Evolutionary conservation across 768 basidiomycete genomes (phyloP), one percentile per base, ranked within the genome.

Genomic region (Pleurotus citrinopileatus): DNA sequence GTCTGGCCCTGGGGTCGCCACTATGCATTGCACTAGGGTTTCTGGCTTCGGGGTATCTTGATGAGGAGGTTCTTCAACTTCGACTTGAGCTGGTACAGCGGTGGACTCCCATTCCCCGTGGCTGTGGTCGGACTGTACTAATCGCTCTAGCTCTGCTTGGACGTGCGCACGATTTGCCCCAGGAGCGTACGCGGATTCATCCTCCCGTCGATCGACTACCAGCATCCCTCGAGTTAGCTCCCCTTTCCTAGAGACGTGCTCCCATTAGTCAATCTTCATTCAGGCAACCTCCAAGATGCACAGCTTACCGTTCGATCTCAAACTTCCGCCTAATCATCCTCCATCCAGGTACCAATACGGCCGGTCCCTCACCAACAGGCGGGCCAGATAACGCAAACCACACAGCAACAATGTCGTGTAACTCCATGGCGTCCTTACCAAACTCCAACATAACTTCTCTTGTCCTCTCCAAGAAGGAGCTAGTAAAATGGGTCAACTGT

Each of bases 171-270:
- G 82, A 64, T 85, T 90, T 12, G 73, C 71, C 6, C 87, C 87
- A 1, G 82, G 80, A 1, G 80, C 75, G 65, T 89, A 86, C 1
- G 79, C 84, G n/a, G 78, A 75, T 46, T 73, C 68, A 48, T 87
- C 88, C 7, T 76, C 77, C 38, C 93, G 77, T 57, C 89, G 73
- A 66, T 96, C 93, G 9, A 90, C 80, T 1, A 95, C 89, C 57
- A 93, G 76, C 89, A 94, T 93, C 9, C 93, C 92, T 26, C 91
- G 78, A 4, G 91, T 94, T 17, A 88, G 62, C 65, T 94, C 91
- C 0, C 91, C 93, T 2, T 66, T 74, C 43, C 93, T 89, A 38
- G 25, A 34, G 29, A 13, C n/a, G n/a, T n/a, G n/a, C n/a, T n/a
- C n/a, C n/a, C n/a, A 22, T 8, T 34, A 17, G 42, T 22, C 28